Base-by-base conservation (phyloP, 2,329 filamentous ascomycete species). In the Epichloe amarillans region DNA sequence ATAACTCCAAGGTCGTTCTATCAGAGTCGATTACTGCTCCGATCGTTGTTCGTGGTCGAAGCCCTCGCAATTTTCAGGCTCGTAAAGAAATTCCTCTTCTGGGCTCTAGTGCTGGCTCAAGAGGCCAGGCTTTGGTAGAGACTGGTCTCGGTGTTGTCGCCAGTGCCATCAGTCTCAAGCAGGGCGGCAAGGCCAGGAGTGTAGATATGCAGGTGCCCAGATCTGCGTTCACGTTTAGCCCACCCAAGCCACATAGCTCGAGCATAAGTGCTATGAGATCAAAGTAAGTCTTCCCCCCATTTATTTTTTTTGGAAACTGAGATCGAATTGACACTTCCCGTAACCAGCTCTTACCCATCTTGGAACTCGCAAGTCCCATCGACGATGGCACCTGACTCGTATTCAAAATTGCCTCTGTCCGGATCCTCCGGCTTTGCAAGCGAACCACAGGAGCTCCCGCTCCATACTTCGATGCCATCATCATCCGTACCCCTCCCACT, bases 1-100 rank as follows among this genome's bases (percentile, higher is more conserved):
- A 88, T 54, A 88, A 88, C n/a, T 77, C 76, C 36, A 95, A 90
- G 66, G 77, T 88, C 36, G 77, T 88, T 7, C 76, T 96, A 48
- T 86, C 85, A 48, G 90, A 96, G 67, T 82, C 88, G 15, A 83
- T 83, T 33, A 96, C 91, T 0, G 86, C 88, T 1, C 88, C 91
- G 2, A 91, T 97, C 58, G 94, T 97, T 50, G 91, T 97, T 33
- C 84, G 91, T 54, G 91, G 91, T 37, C 80, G 91, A 60, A 96
- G 90, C 66, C 91, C 91, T 4, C 79, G 91, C 38, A 97, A 97
- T 67, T 97, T 97, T 66, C 89, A 95, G 66, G 86, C 89, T 10
- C 79, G 91, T 49, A 96, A 95, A 66, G 91, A 97, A 65, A 85
- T 95, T 54, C 89, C 91, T 2, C 76, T 97, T 45, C 78, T 88